These are phyloP conservation scores for Inosperma sp. DNA, from an alignment of 768 basidiomycete genomes.

Conservation along the genomic window DNA sequence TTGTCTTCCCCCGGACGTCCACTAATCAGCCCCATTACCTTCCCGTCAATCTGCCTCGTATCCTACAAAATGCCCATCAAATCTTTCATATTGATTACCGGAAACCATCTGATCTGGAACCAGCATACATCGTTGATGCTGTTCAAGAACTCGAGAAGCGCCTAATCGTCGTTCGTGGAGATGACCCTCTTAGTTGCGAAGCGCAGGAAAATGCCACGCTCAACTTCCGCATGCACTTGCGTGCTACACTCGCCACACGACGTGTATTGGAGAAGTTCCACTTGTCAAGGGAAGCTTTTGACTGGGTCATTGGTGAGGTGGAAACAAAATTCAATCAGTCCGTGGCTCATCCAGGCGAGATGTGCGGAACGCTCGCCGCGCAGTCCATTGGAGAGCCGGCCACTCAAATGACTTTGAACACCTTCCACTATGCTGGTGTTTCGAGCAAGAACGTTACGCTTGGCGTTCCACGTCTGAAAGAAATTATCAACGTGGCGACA, in stretches of 20 bases:
- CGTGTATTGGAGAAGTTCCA: slow-evolving; percentile 86
- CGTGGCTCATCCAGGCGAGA: slow-evolving; percentile 90
- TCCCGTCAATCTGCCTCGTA: slow-evolving; percentile 92
- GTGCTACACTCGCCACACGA: slow-evolving; percentile 82
- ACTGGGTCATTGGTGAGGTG: slow-evolving; percentile 96
- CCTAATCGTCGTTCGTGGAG: slow-evolving; percentile 83
- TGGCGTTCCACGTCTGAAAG: slow-evolving; percentile 97
- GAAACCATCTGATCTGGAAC: slow-evolving; percentile 89
- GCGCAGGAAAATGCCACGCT: slow-evolving; percentile 87
- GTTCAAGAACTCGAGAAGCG: slow-evolving; percentile 72
- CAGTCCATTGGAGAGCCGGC: slow-evolving; percentile 99
- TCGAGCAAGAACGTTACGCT: slow-evolving; percentile 99
- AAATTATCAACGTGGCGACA: slow-evolving; percentile 98
- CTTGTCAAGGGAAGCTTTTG: slow-evolving; percentile 89
- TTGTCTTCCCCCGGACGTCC: slow-evolving; percentile 77
- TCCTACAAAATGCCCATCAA: slow-evolving; percentile 91
- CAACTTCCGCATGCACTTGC: slow-evolving; percentile 90
- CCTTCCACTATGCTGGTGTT: slow-evolving; percentile 99
- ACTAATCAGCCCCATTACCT: slow-evolving; percentile 75
- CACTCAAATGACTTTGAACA: slow-evolving; percentile 99
- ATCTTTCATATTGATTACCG: slow-evolving; percentile 96
- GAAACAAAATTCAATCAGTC: slow-evolving; percentile 96
- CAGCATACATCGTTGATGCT: slow-evolving; percentile 77
- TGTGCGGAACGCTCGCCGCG: slow-evolving; percentile 97
- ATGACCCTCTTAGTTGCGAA: slow-evolving; percentile 66